These are phyloP conservation scores for Sarcodon aspratus DNA, from an alignment of 768 basidiomycete species.

Conservation along the genomic window DNA sequence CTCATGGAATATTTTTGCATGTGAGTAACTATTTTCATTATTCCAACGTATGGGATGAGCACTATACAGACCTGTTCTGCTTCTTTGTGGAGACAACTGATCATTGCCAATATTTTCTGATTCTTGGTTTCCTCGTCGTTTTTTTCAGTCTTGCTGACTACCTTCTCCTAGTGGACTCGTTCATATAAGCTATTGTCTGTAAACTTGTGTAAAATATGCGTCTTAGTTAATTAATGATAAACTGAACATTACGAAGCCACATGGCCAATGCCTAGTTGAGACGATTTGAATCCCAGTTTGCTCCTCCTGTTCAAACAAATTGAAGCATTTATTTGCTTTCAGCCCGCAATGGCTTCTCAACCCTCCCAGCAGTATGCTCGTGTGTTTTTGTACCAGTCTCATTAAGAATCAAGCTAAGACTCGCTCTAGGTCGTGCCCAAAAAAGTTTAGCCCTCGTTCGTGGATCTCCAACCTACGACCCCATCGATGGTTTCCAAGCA, in stretches of 20 bases:
- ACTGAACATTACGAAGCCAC: too few species aligned
- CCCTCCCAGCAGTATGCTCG: slow-evolving; percentile 79
- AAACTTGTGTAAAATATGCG: too few species aligned
- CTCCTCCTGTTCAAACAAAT: slow-evolving; percentile 4
- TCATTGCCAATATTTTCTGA: slow-evolving; percentile 38
- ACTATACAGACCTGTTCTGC: slow-evolving; percentile 62
- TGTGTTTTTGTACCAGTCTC: slow-evolving; percentile 27
- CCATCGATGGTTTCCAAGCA: slow-evolving; percentile 47
- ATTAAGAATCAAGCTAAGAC: slow-evolving; percentile 10
- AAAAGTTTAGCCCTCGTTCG: slow-evolving; percentile 83
- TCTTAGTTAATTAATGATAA: too few species aligned
- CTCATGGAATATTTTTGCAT: not conserved
- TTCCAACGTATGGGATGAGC: slow-evolving; percentile 31
- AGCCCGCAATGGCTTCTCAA: slow-evolving; percentile 55
- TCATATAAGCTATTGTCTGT: too few species aligned
- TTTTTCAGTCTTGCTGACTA: too few species aligned
- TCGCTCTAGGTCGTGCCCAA: slow-evolving; percentile 74
- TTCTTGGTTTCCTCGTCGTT: too few species aligned
- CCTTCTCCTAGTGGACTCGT: too few species aligned
- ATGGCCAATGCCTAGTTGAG: not conserved
- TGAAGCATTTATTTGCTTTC: slow-evolving; percentile 85
- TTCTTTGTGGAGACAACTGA: slow-evolving; percentile 38
- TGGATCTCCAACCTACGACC: slow-evolving; percentile 65
- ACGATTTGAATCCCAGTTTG: not conserved
- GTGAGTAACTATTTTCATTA: slow-evolving; percentile 6